A percentile compares a stretch with the other conserved stretches of the same genome.
These are phyloP conservation scores for Hymenochaete sp. DNA, from an alignment of 1,284 basidiomycete species.

Conservation along the genomic window DNA sequence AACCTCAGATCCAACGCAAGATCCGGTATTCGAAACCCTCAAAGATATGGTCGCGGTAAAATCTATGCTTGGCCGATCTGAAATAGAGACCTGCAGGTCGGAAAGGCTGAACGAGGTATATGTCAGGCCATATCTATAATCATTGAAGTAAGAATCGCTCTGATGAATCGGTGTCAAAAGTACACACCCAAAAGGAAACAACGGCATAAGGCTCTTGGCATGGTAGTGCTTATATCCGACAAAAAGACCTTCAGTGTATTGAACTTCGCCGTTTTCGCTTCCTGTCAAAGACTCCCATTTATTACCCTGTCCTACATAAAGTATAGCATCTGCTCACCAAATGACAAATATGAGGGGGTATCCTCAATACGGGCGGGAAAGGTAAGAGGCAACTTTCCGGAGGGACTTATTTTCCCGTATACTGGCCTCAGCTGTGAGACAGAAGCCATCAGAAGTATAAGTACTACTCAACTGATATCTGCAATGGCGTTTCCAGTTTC, in stretches of 20 bases:
- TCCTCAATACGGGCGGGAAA: slow-evolving; percentile 58
- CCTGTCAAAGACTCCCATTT: slow-evolving; percentile 10
- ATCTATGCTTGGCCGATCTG: slow-evolving; percentile 25
- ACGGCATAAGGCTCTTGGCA: slow-evolving; percentile 43
- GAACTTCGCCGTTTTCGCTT: slow-evolving; percentile 56
- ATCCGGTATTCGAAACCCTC: slow-evolving; percentile 50
- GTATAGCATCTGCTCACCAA: slow-evolving; percentile 22
- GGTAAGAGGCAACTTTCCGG: slow-evolving; percentile 61
- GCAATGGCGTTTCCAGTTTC: slow-evolving; percentile 68
- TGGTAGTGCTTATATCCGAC: slow-evolving; percentile 70
- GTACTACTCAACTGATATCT: slow-evolving; percentile 35
- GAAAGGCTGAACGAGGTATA: slow-evolving; percentile 62
- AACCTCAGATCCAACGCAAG: slow-evolving; percentile 50
- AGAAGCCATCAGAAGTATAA: too few relatives aligned
- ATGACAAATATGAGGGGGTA: slow-evolving; percentile 53
- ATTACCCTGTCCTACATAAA: not conserved
- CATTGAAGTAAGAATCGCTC: slow-evolving; percentile 13
- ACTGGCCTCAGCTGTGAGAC: too few relatives aligned
- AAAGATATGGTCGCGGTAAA: slow-evolving; percentile 35
- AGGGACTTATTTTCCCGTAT: slow-evolving; percentile 65
- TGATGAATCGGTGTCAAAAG: not conserved
- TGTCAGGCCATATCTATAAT: slow-evolving; percentile 52
- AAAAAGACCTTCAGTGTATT: slow-evolving; percentile 58
- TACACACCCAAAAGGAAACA: slow-evolving; percentile 61
- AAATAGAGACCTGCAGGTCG: slow-evolving; percentile 31